Base-by-base conservation (phyloP, 2,329 filamentous ascomycete species). In the Fusarium nygamai region DNA sequence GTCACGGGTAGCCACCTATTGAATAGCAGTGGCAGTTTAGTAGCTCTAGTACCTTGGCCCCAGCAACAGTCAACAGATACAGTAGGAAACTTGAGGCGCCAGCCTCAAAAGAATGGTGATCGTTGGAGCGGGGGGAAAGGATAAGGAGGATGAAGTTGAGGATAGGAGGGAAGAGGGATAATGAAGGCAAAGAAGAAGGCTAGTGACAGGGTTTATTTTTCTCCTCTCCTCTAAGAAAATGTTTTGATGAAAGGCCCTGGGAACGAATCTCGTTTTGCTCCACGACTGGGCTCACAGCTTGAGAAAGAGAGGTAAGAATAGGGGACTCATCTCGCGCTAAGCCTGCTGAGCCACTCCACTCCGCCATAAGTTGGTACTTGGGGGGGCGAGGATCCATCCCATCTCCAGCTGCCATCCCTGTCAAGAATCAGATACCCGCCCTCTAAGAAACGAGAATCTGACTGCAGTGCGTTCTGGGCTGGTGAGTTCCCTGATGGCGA, bases 301-400 rank as follows among this genome's bases (percentile, higher is more conserved):
- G 31, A 71, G 71, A 67, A 53, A 53, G 66, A 71, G 66, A 68
- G 64, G 71, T 72, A 64, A 69, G 77, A 78, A 79, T 79, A 79
- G 78, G 78, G 77, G 78, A 79, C 78, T 73, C 74, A 65, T 59
- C 41, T 76, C 72, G 67, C 76, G 76, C 77, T 79, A 79, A 76
- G 76, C 69, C 68, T 75, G 78, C 78, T 80, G 77, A 80, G 78
- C 78, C 78, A 80, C 78, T 72, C 75, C 69, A 77, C 76, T 73
- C 72, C 70, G 76, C 76, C 76, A 68, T 76, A 61, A 71, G 63
- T 78, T 68, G 65, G 64, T 33, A 69, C 64, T 76, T 74, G 64
- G 67, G 68, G 69, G 76, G 75, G 74, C 67, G 63, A 67, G 74
- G 75, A 72, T 74, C 75, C 75, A 67, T 76, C 64, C 72, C 72